Percentiles rank a stretch among this genome's conserved stretches.
Evolutionary conservation across 495 filamentous ascomycete genomes (phyloP).

Genomic region (Gamarada debralockiae): DNA sequence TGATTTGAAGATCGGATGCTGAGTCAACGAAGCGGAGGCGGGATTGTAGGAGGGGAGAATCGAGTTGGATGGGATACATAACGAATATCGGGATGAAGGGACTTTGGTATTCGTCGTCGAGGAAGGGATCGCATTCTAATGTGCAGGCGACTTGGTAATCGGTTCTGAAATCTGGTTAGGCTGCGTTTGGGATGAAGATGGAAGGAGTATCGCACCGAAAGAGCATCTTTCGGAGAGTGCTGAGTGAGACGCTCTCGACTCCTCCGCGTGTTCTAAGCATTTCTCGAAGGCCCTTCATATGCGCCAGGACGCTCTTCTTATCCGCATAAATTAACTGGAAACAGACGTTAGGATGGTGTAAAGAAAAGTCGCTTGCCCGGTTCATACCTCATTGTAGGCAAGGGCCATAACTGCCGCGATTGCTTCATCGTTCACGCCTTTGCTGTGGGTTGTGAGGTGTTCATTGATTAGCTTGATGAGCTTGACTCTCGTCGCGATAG

Average conservation of each 20-base stretch:
- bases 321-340: constrained; percentile 19
- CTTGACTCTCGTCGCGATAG: constrained; percentile 9
- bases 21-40: constrained; percentile 8
- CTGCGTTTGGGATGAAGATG: background rate
- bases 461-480: constrained; percentile 30
- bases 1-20: background rate
- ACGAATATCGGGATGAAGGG: background rate
- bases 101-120: background rate
- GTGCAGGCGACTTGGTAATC: constrained; percentile 23
- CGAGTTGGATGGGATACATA: constrained; percentile 3
- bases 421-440: constrained; percentile 29
- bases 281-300: constrained; percentile 21
- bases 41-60: constrained; percentile 17
- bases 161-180: constrained; percentile 9
- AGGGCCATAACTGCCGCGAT: constrained; percentile 35
- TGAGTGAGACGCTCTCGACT: constrained; percentile 6
- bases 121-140: constrained; percentile 16
- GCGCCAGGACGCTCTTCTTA: constrained; percentile 14
- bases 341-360: background rate
- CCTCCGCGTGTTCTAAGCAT: constrained; percentile 22
- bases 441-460: constrained; percentile 27
- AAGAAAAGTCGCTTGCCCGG: background rate
- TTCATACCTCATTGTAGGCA: constrained; percentile 34
- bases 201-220: constrained; percentile 4
- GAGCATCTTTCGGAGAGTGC: constrained; percentile 11